Evolutionary conservation across 192 early-diverging fungal species (phyloP).

Genomic region (Podila verticillata): DNA sequence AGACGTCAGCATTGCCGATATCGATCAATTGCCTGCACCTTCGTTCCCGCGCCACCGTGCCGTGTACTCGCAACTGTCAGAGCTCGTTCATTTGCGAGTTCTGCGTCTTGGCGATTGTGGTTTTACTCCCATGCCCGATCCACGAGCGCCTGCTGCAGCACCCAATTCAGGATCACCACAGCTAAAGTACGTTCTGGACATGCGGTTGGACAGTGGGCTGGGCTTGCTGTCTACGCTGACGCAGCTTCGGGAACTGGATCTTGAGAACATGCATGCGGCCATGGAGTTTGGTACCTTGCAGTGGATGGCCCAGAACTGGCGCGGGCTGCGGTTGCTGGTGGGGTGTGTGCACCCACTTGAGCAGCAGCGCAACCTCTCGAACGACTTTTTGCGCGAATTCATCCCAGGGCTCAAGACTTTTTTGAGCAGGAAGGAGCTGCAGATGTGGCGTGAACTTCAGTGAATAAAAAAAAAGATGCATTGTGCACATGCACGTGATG

Average conservation of each 20-base stretch:
- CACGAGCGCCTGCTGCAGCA: neutral
- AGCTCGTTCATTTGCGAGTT: conserved; percentile 6
- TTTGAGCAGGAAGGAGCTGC: neutral
- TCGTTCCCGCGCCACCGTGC: neutral
- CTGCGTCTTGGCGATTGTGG: conserved; percentile 10
- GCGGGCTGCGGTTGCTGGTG: conserved; percentile 1
- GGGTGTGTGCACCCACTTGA: conserved; percentile 16
- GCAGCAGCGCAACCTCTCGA: conserved; percentile 1
- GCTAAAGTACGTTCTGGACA: neutral
- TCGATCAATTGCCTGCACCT: neutral
- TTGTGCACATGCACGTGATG: no score
- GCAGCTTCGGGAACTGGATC: conserved; percentile 2
- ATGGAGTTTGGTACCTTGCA: conserved; percentile 16
- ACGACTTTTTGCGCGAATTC: conserved; percentile 4
- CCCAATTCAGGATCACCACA: neutral
- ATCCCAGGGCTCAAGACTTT: neutral
- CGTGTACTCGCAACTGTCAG: conserved; percentile 17
- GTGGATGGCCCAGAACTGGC: conserved; percentile 27
- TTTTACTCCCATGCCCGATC: neutral
- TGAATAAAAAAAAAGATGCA: no score
- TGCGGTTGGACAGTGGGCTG: conserved; percentile 11
- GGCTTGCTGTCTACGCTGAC: conserved; percentile 4
- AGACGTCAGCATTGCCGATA: neutral
- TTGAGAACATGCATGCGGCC: conserved; percentile 2
- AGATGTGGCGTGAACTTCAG: neutral